phyloP scores from a whole-genome alignment of 495 filamentous ascomycete species.

The Barbatosphaeria neglecta region DNA sequence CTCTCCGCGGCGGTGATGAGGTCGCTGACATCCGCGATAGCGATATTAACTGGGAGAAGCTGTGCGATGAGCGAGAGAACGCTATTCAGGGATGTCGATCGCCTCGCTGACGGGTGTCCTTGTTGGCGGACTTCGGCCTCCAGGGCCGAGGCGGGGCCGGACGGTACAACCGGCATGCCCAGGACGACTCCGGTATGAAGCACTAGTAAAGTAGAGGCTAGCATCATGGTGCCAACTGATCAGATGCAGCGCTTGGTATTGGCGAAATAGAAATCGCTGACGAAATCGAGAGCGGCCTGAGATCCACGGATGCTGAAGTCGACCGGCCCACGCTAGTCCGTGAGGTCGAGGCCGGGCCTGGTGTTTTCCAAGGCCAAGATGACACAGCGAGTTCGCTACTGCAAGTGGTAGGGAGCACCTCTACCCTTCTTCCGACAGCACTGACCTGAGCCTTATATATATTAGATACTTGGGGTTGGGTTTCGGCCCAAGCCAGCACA shows the following conservation, averaged over 20 bases:
- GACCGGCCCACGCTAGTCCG: too few relatives aligned
- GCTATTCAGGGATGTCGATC: conserved; percentile 8
- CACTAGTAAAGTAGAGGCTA: not conserved
- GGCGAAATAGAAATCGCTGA: too few relatives aligned
- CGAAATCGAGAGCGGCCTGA: too few relatives aligned
- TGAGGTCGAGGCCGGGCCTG: not conserved
- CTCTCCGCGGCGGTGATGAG: conserved; percentile 11
- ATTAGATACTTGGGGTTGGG: too few relatives aligned
- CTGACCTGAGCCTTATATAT: too few relatives aligned
- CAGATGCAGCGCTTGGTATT: too few relatives aligned
- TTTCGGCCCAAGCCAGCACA: too few relatives aligned
- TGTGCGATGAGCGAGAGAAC: conserved; percentile 16
- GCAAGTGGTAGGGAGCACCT: too few relatives aligned
- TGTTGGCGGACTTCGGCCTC: not conserved
- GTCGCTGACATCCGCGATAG: conserved; percentile 7
- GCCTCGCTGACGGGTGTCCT: not conserved
- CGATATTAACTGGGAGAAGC: conserved; percentile 13
- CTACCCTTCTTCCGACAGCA: too few relatives aligned
- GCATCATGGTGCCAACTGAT: not conserved
- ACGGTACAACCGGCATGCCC: not conserved
- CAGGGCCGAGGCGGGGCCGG: not conserved
- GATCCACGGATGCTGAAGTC: not conserved
- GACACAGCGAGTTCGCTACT: too few relatives aligned
- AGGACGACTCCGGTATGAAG: not conserved
- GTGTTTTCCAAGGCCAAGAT: not conserved